Conservation (phyloP, 2,329 filamentous ascomycete species). For the Colletotrichum plurivorum region DNA sequence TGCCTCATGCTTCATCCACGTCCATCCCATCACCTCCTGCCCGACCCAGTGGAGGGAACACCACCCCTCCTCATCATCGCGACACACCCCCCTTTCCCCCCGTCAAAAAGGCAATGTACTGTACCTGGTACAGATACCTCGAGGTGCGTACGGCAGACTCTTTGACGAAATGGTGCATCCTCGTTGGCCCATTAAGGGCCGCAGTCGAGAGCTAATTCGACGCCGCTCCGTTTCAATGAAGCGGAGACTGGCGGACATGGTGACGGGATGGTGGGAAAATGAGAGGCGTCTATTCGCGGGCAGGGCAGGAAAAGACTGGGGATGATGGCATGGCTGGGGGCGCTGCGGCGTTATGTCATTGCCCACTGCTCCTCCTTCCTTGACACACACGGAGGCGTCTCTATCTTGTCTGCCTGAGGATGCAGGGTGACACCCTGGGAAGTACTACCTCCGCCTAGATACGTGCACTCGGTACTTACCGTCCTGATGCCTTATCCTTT, state of each 20-base stretch:
- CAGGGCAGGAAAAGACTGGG: constrained; percentile 22
- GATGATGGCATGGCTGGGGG: constrained; percentile 38
- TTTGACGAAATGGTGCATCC: constrained; percentile 27
- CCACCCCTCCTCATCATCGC: not conserved
- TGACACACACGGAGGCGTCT: constrained; percentile 19
- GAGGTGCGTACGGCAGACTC: constrained; percentile 1
- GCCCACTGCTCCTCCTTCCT: constrained; percentile 13
- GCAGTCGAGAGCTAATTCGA: constrained; percentile 32
- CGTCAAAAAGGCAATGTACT: constrained; percentile 6
- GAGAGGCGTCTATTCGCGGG: constrained; percentile 25
- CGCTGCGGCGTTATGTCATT: constrained; percentile 39
- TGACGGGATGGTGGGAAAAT: constrained; percentile 30
- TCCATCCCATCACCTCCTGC: constrained; percentile 25
- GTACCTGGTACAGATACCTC: constrained; percentile 8
- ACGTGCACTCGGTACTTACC: too few species aligned
- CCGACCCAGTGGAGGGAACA: constrained; percentile 18
- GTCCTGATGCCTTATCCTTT: too few species aligned
- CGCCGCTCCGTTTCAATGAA: constrained; percentile 38
- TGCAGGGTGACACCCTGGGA: not conserved
- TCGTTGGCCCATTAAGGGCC: constrained; percentile 27
- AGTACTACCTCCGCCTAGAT: too few species aligned
- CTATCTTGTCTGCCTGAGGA: constrained; percentile 2
- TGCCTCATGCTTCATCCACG: constrained; percentile 33
- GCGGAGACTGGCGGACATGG: constrained; percentile 28
- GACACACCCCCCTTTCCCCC: constrained; percentile 15